These are phyloP conservation scores for Grifola frondosa DNA, from an alignment of 1,284 basidiomycete species.

Conservation along the genomic window DNA sequence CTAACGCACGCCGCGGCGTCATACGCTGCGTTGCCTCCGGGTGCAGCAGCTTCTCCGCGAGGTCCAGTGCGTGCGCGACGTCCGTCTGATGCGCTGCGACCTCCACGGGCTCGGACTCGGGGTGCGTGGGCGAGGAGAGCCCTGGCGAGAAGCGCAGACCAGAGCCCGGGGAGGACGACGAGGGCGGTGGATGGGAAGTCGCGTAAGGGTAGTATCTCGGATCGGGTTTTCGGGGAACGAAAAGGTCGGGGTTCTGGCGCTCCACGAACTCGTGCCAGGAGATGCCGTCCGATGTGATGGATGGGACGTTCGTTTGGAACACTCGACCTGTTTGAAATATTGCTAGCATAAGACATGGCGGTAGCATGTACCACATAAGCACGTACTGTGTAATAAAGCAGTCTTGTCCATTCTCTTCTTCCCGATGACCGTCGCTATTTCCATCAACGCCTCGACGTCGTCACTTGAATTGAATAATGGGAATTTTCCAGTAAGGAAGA, in stretches of 20 bases:
- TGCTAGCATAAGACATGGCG: no score
- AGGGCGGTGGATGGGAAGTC: constrained; percentile 30
- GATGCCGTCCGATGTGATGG: constrained; percentile 63
- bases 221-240: constrained; percentile 53
- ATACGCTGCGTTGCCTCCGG: constrained; percentile 75
- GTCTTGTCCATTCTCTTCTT: constrained; percentile 81
- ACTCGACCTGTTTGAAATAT: constrained; percentile 63
- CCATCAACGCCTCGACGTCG: constrained; percentile 94
- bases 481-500: constrained; percentile 91
- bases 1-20: constrained; percentile 74
- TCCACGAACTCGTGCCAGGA: constrained; percentile 75
- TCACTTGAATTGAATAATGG: constrained; percentile 95
- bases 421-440: constrained; percentile 90
- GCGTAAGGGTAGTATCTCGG: constrained; percentile 54
- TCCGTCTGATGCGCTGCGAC: constrained; percentile 48
- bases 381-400: constrained; percentile 88
- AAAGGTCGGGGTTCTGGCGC: constrained; percentile 74
- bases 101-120: constrained; percentile 19
- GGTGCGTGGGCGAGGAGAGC: constrained; percentile 21
- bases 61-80: constrained; percentile 69
- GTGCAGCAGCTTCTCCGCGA: constrained; percentile 71
- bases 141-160: constrained; percentile 23
- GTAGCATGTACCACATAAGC: background rate
- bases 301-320: constrained; percentile 83
- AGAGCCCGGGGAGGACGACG: constrained; percentile 30